phyloP scores from a whole-genome alignment of 2,329 filamentous ascomycete species.

The Trichoderma sp. region DNA sequence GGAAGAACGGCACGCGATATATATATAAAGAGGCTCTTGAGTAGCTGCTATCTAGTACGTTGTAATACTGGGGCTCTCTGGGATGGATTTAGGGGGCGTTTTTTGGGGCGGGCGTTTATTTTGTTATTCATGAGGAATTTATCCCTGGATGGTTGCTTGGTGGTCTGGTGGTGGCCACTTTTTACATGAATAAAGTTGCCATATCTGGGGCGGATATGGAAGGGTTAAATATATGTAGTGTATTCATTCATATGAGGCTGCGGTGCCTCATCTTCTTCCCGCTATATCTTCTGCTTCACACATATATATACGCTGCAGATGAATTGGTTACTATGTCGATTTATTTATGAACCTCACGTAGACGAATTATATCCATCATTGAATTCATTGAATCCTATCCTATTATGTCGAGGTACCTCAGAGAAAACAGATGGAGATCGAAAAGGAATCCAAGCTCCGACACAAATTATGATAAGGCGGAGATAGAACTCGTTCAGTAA shows the following conservation, averaged over 20 bases:
- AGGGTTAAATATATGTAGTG: not conserved
- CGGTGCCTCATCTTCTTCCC: not conserved
- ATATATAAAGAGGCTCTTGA: slow-evolving; percentile 2
- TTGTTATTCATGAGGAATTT: not conserved
- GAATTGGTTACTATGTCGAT: not conserved
- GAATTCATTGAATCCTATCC: not conserved
- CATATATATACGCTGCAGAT: not conserved
- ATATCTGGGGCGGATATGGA: not conserved
- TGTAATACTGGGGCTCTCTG: not conserved
- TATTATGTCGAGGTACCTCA: not conserved
- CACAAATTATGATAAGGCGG: not conserved
- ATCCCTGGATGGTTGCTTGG: not conserved
- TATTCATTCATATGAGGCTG: not conserved
- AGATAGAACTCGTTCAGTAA: not conserved
- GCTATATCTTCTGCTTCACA: not conserved
- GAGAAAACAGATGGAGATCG: not conserved
- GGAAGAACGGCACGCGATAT: not conserved
- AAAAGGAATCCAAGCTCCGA: not conserved
- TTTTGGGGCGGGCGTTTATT: not conserved
- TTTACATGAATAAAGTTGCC: not conserved
- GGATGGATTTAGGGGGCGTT: not conserved
- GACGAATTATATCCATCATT: not conserved
- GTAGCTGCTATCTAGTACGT: not conserved
- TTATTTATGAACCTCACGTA: not conserved
- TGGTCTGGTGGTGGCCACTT: not conserved